phyloP scores from a whole-genome alignment of 345 rosid species.

The Aquilaria yunnanensis region DNA sequence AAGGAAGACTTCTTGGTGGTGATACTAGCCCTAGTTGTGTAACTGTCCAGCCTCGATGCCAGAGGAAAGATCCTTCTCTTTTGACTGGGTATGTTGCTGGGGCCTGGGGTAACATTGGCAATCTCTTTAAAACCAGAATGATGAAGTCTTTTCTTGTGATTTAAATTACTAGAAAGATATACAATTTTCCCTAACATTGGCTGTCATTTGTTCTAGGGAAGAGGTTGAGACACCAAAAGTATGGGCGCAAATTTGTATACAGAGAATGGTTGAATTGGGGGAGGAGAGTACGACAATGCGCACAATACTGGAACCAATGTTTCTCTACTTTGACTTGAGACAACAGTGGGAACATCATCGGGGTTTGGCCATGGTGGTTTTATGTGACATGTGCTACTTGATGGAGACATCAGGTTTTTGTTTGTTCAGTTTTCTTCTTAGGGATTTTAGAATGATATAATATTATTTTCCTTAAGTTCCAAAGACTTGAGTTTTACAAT shows the following conservation, averaged over 20 bases:
- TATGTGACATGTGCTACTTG: conserved; percentile 71
- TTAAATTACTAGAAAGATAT: neutral
- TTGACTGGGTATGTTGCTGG: conserved; percentile 57
- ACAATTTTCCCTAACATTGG: neutral
- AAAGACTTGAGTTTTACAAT: neutral
- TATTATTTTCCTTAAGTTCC: neutral
- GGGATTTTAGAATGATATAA: neutral
- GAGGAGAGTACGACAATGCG: conserved; percentile 87
- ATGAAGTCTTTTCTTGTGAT: neutral
- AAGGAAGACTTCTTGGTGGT: conserved; percentile 49
- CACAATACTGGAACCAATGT: conserved; percentile 74
- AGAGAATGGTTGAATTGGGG: conserved; percentile 85
- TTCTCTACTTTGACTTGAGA: conserved; percentile 63
- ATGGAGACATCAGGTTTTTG: conserved; percentile 60
- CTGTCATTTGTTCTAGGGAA: conserved; percentile 44
- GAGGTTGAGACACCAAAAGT: conserved; percentile 81
- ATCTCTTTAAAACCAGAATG: neutral
- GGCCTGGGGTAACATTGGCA: too few species aligned
- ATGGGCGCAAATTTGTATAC: conserved; percentile 94
- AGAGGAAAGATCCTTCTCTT: conserved; percentile 70
- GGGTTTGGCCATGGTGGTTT: conserved; percentile 61
- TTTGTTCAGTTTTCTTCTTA: conserved; percentile 2
- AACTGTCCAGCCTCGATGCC: conserved; percentile 51
- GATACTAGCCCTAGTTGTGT: conserved; percentile 49
- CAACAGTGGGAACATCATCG: conserved; percentile 72